Conservation (phyloP, 345 rosid genomes). For the Citrus maxima region DNA sequence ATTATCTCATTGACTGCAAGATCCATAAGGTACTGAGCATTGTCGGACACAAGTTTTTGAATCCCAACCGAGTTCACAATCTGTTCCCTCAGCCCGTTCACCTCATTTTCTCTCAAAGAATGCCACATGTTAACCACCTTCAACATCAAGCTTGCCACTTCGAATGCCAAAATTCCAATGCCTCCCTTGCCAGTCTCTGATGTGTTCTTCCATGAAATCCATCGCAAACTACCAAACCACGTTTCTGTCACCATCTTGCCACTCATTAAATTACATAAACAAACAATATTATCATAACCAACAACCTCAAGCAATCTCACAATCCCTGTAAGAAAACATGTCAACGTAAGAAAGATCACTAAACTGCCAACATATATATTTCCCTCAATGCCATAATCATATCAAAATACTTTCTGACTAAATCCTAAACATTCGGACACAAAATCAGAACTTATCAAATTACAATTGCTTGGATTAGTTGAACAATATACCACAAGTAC, state of each 20-base stretch:
- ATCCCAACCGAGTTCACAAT: conserved; percentile 41
- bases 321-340: conserved; percentile 16
- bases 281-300: conserved; percentile 10
- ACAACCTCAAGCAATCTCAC: conserved; percentile 4
- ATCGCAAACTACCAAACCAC: conserved; percentile 48
- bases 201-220: conserved; percentile 34
- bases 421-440: neutral
- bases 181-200: conserved; percentile 36
- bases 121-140: conserved; percentile 53
- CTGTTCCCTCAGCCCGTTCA: conserved; percentile 41
- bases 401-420: neutral
- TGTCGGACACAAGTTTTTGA: conserved; percentile 44
- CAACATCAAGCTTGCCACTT: conserved; percentile 55
- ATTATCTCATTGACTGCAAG: conserved; percentile 54
- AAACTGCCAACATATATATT: neutral
- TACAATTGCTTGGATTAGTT: neutral
- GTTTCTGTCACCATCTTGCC: conserved; percentile 43
- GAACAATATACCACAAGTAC: neutral
- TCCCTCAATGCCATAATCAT: neutral
- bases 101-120: conserved; percentile 42
- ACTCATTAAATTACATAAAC: conserved; percentile 25
- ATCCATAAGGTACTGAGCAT: conserved; percentile 49
- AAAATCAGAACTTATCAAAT: neutral
- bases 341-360: neutral
- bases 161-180: conserved; percentile 59